Conservation (phyloP, 805 yeast species). For the Metschnikowia continentalis region DNA sequence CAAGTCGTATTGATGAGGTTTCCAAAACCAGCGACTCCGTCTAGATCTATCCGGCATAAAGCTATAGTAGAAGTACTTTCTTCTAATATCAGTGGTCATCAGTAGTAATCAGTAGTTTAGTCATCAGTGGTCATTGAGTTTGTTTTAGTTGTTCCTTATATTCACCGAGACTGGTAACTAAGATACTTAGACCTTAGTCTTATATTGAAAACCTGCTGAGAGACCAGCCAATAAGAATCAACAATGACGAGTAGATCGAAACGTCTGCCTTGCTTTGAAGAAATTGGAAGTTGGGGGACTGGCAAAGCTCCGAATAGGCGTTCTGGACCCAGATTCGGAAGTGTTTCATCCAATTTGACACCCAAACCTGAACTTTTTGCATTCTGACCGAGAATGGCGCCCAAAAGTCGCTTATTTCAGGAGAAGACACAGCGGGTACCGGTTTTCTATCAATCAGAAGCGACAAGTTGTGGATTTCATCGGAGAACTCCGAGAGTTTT, state of each 20-base stretch:
- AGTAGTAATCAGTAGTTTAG: too few relatives aligned
- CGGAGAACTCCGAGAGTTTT: conserved; percentile 12
- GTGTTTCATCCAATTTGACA: background rate
- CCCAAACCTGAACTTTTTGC: background rate
- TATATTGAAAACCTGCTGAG: conserved; percentile 6
- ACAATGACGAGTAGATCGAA: conserved; percentile 10
- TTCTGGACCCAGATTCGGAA: background rate
- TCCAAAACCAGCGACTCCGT: background rate
- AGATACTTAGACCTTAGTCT: too few relatives aligned
- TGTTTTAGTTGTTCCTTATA: too few relatives aligned
- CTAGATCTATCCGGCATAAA: conserved; percentile 1
- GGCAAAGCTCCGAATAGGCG: background rate
- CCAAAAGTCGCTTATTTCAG: background rate
- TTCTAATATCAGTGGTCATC: background rate
- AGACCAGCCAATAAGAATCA: conserved; percentile 11
- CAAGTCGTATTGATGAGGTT: background rate
- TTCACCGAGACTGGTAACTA: too few relatives aligned
- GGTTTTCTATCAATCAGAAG: conserved; percentile 1
- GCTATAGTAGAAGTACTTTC: background rate
- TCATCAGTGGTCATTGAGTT: too few relatives aligned
- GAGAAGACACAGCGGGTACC: background rate
- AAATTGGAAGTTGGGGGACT: conserved; percentile 1
- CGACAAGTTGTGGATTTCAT: conserved; percentile 9
- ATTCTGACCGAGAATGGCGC: background rate
- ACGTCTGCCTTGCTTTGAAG: conserved; percentile 9